A percentile compares a stretch with the other conserved stretches of the same genome.
Conservation (phyloP, 2,329 filamentous ascomycete genomes). For the Penicillium sp. region DNA sequence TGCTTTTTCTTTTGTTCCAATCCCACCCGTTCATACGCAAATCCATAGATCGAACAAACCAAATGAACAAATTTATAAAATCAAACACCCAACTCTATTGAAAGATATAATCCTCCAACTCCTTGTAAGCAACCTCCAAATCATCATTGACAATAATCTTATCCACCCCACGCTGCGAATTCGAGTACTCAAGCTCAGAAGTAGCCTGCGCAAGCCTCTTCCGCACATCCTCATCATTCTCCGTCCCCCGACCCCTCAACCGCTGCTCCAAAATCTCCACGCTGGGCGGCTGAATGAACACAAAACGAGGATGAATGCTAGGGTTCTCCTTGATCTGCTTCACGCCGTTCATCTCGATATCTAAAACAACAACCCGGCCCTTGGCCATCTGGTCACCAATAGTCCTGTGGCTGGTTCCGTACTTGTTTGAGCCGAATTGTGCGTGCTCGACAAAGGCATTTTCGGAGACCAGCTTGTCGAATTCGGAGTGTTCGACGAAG, state of each 20-base stretch:
- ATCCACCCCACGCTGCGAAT: constrained; percentile 59
- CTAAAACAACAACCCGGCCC: constrained; percentile 76
- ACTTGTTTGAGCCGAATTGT: constrained; percentile 79
- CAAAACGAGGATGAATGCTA: constrained; percentile 69
- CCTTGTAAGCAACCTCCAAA: constrained; percentile 56
- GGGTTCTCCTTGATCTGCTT: constrained; percentile 83
- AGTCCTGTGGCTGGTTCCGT: constrained; percentile 79
- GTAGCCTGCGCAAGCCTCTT: constrained; percentile 71
- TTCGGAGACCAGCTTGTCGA: constrained; percentile 65
- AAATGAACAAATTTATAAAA: neutral
- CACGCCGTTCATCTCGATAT: constrained; percentile 98
- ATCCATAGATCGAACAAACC: neutral
- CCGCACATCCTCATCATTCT: constrained; percentile 69
- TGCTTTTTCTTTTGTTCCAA: neutral
- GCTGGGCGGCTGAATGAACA: constrained; percentile 82
- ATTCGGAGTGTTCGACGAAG: constrained; percentile 67
- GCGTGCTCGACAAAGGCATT: constrained; percentile 85
- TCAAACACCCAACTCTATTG: neutral
- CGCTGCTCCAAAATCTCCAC: constrained; percentile 72
- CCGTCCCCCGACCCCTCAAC: constrained; percentile 74
- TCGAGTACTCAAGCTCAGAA: constrained; percentile 71
- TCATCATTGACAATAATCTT: constrained; percentile 67
- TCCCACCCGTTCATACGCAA: neutral
- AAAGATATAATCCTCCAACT: constrained; percentile 47
- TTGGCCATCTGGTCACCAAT: constrained; percentile 72